Evolutionary conservation across 371 early-diverging fungal genomes (phyloP), one percentile per base, ranked within the genome.

Genomic region (Fennellomyces sp.): DNA sequence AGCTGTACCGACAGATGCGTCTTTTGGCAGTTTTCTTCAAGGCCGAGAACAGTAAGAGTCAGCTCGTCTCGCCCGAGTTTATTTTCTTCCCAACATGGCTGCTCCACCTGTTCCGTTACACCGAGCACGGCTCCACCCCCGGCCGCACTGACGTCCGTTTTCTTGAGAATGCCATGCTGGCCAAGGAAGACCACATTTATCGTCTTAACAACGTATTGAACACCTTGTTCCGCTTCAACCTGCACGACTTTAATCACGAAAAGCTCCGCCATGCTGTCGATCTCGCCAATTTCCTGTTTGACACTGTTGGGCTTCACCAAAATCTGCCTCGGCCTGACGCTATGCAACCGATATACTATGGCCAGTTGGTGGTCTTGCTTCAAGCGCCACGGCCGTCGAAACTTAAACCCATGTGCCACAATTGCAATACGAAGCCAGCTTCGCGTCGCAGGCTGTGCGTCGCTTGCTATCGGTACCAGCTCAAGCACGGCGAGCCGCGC

Each of bases 11-110:
- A 21, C 74, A 79, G 23, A 79, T 79, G 79, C 63, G 72, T 7
- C 31, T 79, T 17, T 30, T 79, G 17, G 73, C 65, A 5, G 72
- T 79, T 2, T 79, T 79, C 25, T 79, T 75, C 30, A 57, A 70
- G 11, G 60, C 66, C n/a, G 70, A 74, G 17, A 64, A 63, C 33
- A 52, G 62, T 2, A 73, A 65, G n/a, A 67, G 63, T 28, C 64
- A 69, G 50, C 30, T 65, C 5, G 61, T 79, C 0, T 66, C 76
- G 1, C 70, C 79, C 0, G 72, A 79, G 21, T 79, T 79, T 25
- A 71, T 79, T 49, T 73, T 75, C 42, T 79, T 79, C 29, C 79
- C 79, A 4, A 73, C 76, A 1, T 79, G 79, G 79, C 30, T 79
- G 10, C 60, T 79, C 0, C 76, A 79, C 49, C 50, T 70, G 15